Evolutionary conservation across 1,284 basidiomycete species (phyloP).

Genomic region (Cutaneotrichosporon curvatum): DNA sequence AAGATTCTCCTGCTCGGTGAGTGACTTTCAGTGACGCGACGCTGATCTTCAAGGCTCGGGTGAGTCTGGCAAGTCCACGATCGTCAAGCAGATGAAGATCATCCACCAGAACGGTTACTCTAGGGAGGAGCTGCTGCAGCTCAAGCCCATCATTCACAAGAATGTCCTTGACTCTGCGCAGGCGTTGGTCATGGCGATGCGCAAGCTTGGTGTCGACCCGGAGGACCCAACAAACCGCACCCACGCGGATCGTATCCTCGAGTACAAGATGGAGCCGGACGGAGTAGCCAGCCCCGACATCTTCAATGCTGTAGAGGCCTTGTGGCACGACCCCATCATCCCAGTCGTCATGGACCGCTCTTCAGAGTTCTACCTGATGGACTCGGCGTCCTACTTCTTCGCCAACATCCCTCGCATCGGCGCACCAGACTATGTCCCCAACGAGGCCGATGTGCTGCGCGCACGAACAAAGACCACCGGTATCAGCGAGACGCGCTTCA

Average conservation of each 20-base stretch:
- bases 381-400: constrained; percentile 91
- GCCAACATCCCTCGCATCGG: constrained; percentile 76
- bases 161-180: constrained; percentile 81
- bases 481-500: constrained; percentile 76
- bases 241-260: constrained; percentile 50
- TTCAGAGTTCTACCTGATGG: constrained; percentile 93
- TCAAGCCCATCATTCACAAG: constrained; percentile 60
- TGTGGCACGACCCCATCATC: constrained; percentile 90
- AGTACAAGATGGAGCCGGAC: constrained; percentile 49
- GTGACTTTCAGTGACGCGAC: constrained; percentile 33
- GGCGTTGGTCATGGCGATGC: constrained; percentile 79
- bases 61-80: constrained; percentile 88
- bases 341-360: constrained; percentile 75
- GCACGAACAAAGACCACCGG: constrained; percentile 88
- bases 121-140: constrained; percentile 68
- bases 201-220: constrained; percentile 80
- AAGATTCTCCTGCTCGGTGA: constrained; percentile 85
- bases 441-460: constrained; percentile 79
- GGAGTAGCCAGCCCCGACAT: constrained; percentile 50
- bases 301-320: constrained; percentile 66
- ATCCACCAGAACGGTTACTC: constrained; percentile 93
- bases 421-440: constrained; percentile 70
- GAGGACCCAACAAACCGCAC: constrained; percentile 67
- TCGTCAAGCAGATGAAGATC: constrained; percentile 99
- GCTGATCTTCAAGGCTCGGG: constrained; percentile 56